Evolutionary conservation across 495 filamentous ascomycete species (phyloP).

Genomic region (Lineolata rhizophorae): DNA sequence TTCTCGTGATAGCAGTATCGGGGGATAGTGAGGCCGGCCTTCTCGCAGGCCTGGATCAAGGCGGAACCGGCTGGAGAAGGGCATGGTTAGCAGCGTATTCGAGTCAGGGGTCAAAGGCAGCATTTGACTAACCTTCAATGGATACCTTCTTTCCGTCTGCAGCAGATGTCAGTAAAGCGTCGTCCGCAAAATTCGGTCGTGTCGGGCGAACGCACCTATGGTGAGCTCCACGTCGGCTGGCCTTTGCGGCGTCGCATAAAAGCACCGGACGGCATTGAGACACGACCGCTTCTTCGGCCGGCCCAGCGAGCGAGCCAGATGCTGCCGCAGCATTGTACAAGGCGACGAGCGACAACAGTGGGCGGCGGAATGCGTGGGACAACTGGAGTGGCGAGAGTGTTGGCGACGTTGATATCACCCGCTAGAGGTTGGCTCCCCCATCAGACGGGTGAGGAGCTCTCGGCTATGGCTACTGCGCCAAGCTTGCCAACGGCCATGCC

Average conservation of each 20-base stretch:
- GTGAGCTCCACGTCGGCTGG: conserved; percentile 86
- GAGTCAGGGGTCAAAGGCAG: conserved; percentile 14
- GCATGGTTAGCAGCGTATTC: conserved; percentile 11
- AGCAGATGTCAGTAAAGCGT: conserved; percentile 14
- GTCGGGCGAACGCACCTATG: conserved; percentile 41
- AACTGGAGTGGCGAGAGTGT: background rate
- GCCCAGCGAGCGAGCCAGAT: conserved; percentile 67
- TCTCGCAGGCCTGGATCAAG: conserved; percentile 96
- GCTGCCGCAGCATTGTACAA: conserved; percentile 66
- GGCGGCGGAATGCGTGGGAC: conserved; percentile 9
- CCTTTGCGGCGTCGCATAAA: conserved; percentile 49
- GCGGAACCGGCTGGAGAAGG: conserved; percentile 54
- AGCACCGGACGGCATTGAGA: conserved; percentile 42
- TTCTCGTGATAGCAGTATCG: conserved; percentile 99
- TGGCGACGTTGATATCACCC: conserved; percentile 5
- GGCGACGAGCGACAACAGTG: conserved; percentile 22
- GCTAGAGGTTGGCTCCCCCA: too few relatives aligned
- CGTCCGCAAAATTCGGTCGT: conserved; percentile 6
- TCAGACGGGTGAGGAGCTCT: too few relatives aligned
- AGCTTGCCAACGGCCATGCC: too few relatives aligned
- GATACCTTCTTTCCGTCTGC: conserved; percentile 91
- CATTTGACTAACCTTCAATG: conserved; percentile 51
- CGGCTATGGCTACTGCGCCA: too few relatives aligned
- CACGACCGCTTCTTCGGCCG: conserved; percentile 45
- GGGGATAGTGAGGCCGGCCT: conserved; percentile 77